A percentile compares a stretch with the other conserved stretches of the same genome.
Evolutionary conservation across 345 rosid genomes (phyloP).

Genomic region (Toxicodendron radicans): DNA sequence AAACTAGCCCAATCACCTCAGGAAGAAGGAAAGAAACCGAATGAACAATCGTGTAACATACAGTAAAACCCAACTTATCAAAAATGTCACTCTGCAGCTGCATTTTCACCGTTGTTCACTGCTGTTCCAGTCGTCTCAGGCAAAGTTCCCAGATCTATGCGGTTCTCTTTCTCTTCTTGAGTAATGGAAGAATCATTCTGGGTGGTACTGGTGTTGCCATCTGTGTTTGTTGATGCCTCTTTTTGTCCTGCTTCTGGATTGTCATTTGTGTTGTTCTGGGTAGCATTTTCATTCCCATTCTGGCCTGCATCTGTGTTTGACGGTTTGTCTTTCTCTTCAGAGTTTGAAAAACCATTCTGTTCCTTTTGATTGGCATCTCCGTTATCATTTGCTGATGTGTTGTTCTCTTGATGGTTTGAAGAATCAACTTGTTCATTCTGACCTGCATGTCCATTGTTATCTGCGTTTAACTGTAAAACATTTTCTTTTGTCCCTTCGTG

Average conservation of each 20-base stretch:
- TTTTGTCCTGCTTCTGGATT: constrained; percentile 32
- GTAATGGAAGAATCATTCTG: constrained; percentile 40
- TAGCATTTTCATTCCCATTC: constrained; percentile 26
- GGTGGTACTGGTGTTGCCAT: constrained; percentile 22
- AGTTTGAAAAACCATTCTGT: constrained; percentile 17
- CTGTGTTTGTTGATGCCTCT: constrained; percentile 28
- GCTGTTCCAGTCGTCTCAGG: constrained; percentile 40
- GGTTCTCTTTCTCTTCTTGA: constrained; percentile 52
- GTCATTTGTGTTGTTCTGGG: constrained; percentile 29
- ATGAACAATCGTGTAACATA: background rate
- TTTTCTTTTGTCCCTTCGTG: constrained; percentile 30
- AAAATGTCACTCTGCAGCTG: constrained; percentile 50
- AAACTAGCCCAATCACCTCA: constrained; percentile 18
- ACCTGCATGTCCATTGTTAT: constrained; percentile 31
- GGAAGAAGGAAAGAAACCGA: constrained; percentile 6
- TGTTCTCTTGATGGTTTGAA: constrained; percentile 29
- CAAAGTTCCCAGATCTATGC: constrained; percentile 51
- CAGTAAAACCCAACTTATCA: constrained; percentile 2
- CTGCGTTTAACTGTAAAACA: constrained; percentile 23
- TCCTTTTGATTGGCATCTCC: constrained; percentile 27
- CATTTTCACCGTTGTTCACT: constrained; percentile 33
- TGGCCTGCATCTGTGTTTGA: constrained; percentile 28
- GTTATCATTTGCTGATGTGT: constrained; percentile 21
- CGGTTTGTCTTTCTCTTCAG: constrained; percentile 24
- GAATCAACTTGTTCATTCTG: constrained; percentile 32